Percentiles rank a stretch among this genome's conserved stretches.
These are phyloP conservation scores for Paramecium sexaurelia DNA, from an alignment of 73 alveolate species.

Conservation along the genomic window DNA sequence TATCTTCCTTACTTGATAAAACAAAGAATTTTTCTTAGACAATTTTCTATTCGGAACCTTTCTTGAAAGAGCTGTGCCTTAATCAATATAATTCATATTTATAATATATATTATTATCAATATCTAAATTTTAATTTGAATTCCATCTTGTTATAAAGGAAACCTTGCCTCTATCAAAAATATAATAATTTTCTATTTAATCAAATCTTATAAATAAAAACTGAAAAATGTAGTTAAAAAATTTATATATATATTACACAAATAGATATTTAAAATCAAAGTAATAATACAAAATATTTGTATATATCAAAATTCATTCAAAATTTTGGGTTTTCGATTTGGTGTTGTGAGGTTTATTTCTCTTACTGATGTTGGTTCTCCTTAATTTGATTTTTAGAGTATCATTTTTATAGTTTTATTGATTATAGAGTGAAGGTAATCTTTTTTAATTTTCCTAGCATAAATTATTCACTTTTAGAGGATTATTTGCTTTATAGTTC, in stretches of 20 bases:
- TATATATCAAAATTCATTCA: not conserved
- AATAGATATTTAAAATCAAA: not conserved
- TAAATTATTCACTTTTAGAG: not conserved
- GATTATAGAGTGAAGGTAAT: not conserved
- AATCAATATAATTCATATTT: slow-evolving; percentile 40
- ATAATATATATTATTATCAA: not conserved
- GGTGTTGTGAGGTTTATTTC: not conserved
- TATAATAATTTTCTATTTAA: not conserved
- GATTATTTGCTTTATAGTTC: not conserved
- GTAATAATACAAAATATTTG: not conserved
- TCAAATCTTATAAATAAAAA: not conserved
- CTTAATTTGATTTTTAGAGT: not conserved
- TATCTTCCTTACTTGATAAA: not conserved
- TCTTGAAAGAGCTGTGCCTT: slow-evolving; percentile 1
- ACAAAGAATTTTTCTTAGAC: slow-evolving; percentile 18
- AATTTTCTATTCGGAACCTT: slow-evolving; percentile 18
- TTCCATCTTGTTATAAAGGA: not conserved
- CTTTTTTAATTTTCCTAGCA: not conserved
- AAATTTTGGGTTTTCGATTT: not conserved
- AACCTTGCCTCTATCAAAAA: not conserved
- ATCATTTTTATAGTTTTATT: not conserved
- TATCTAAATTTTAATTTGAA: not conserved
- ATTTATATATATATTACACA: not conserved
- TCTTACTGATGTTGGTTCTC: not conserved
- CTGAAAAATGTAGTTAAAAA: not conserved